Base-by-base conservation (phyloP, 345 rosid genomes). In the Lepidium africanum region DNA sequence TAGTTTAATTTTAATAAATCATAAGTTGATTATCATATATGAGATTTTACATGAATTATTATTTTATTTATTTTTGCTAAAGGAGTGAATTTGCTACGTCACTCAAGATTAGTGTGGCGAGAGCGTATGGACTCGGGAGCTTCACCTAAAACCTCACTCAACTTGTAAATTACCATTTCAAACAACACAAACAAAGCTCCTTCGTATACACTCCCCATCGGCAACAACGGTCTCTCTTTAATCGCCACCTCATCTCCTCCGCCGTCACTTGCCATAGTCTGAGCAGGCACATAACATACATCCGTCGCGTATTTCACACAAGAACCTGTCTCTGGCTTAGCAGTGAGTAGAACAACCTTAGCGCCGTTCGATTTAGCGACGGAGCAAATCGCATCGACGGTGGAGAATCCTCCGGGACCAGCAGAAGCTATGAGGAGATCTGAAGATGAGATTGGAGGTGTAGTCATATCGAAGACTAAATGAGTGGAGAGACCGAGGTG, bases 61-160 rank as follows among this genome's bases (percentile, higher is more conserved):
- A 4, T 30, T 30, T 30, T 30, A 4, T 4, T 27, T 27, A 4
- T 30, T 6, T 5, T 30, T 30, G 33, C 33, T 30, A 30, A 30
- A 30, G 6, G 33, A 30, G 33, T 30, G 4, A 30, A 30, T 30
- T 30, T 30, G 7, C 2, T n/a, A 38, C 16, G 9, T 84, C 76
- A 86, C 78, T 94, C 97, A 15, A 94, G 83, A 79, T 94, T 90
- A 68, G 98, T 93, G 73, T 90, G 98, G 13, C 98, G 89, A 67
- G 88, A 79, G 43, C 96, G 86, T 33, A 90, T 80, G 11, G 88
- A 81, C 60, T 79, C 87, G 0, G 85, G 86, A 33, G 84, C 80
- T 79, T 87, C 82, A 8, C 81, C 90, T 77, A 85, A 76, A 16
- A 21, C 82, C 72, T 83, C 91, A 7, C 86, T 85, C 53, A 93